Percentiles rank a stretch among this genome's conserved stretches.
Conservation (phyloP, 768 basidiomycete species). For the Krasilnikovozyma curviuscula region DNA sequence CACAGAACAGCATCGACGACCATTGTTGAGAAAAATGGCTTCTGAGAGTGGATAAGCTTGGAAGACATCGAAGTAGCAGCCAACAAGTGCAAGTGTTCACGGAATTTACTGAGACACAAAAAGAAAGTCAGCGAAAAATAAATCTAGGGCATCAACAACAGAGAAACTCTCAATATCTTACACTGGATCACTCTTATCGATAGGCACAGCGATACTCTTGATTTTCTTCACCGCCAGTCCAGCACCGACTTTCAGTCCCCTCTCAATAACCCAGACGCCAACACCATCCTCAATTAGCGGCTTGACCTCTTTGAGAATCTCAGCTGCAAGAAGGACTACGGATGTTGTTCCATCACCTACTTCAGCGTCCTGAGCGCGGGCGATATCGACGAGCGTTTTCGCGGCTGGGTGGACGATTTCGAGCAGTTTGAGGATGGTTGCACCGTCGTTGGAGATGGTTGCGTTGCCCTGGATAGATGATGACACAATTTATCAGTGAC, state of each 20-base stretch:
- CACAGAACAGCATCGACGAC: slow-evolving; percentile 91
- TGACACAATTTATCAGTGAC: background rate
- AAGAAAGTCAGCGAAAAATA: background rate
- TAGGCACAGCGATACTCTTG: slow-evolving; percentile 67
- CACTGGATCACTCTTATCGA: slow-evolving; percentile 81
- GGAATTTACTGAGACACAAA: slow-evolving; percentile 51
- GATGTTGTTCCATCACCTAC: slow-evolving; percentile 97
- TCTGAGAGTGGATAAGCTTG: slow-evolving; percentile 94
- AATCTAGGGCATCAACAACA: background rate
- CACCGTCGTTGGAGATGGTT: slow-evolving; percentile 98
- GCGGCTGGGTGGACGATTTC: slow-evolving; percentile 98
- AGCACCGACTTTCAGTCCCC: slow-evolving; percentile 73
- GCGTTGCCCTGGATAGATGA: slow-evolving; percentile 51
- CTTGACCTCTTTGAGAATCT: slow-evolving; percentile 79
- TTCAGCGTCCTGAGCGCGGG: slow-evolving; percentile 92
- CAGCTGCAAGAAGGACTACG: slow-evolving; percentile 83
- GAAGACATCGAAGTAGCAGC: slow-evolving; percentile 99
- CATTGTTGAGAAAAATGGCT: slow-evolving; percentile 97
- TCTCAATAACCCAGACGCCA: slow-evolving; percentile 93
- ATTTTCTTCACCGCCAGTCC: slow-evolving; percentile 63
- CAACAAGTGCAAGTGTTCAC: slow-evolving; percentile 81
- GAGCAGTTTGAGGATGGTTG: slow-evolving; percentile 88
- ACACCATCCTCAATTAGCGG: slow-evolving; percentile 90
- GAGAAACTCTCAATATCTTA: slow-evolving; percentile 29
- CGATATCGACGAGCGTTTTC: slow-evolving; percentile 92